These are phyloP conservation scores for Colletotrichum costaricense DNA, from an alignment of 2,329 filamentous ascomycete species.

Conservation along the genomic window DNA sequence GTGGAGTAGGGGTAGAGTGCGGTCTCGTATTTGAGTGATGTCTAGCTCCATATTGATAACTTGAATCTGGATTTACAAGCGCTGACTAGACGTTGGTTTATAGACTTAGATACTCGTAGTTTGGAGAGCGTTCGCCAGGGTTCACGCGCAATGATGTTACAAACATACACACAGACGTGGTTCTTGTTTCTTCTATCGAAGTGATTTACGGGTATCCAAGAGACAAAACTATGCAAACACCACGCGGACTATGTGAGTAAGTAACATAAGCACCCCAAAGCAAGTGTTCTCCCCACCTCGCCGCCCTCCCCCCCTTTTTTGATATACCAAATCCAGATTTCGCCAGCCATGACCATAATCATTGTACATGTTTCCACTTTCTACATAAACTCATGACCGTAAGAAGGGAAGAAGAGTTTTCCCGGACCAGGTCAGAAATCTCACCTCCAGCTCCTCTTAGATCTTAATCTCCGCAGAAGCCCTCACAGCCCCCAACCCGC, in stretches of 20 bases:
- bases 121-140: background rate
- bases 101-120: background rate
- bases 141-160: background rate
- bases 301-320: background rate
- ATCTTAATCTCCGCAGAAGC: constrained; percentile 35
- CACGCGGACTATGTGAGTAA: background rate
- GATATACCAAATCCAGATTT: background rate
- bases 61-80: background rate
- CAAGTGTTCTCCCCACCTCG: background rate
- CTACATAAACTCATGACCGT: background rate
- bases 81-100: background rate
- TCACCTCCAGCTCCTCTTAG: background rate
- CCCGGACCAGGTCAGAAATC: too few relatives aligned
- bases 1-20: too few relatives aligned
- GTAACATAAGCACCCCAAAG: background rate
- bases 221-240: background rate
- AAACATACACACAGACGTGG: background rate
- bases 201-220: constrained; percentile 1
- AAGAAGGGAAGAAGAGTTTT: too few relatives aligned
- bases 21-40: too few relatives aligned
- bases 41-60: background rate
- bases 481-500: constrained; percentile 31
- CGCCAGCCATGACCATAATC: background rate
- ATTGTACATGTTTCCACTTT: background rate
- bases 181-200: background rate